Evolutionary conservation across 2,329 filamentous ascomycete species (phyloP).

Genomic region (Colletotrichum caudatum): DNA sequence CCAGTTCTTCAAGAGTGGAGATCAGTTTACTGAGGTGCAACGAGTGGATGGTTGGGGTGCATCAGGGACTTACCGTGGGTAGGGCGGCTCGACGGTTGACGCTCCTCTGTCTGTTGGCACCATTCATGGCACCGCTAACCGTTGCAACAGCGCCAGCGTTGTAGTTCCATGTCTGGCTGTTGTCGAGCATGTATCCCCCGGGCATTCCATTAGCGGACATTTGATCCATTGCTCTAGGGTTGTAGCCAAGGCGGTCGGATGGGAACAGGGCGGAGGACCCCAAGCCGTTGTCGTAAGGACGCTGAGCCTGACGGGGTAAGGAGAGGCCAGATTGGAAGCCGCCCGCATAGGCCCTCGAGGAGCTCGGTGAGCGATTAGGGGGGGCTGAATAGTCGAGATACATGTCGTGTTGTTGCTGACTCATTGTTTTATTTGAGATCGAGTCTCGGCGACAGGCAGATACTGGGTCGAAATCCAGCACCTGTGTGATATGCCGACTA

Average conservation of each 20-base stretch:
- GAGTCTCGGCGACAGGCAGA: slow-evolving; percentile 16
- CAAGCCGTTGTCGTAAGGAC: slow-evolving; percentile 81
- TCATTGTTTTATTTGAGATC: slow-evolving; percentile 53
- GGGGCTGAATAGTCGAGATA: slow-evolving; percentile 76
- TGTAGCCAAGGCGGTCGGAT: slow-evolving; percentile 73
- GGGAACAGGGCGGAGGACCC: slow-evolving; percentile 74
- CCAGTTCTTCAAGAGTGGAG: slow-evolving; percentile 59
- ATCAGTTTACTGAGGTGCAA: slow-evolving; percentile 11
- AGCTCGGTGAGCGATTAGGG: slow-evolving; percentile 66
- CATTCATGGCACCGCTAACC: slow-evolving; percentile 73
- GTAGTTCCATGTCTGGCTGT: slow-evolving; percentile 85
- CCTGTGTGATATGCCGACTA: slow-evolving; percentile 20
- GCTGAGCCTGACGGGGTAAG: slow-evolving; percentile 68
- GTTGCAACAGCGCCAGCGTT: slow-evolving; percentile 74
- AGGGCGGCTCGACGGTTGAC: slow-evolving; percentile 71
- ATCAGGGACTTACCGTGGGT: slow-evolving; percentile 73
- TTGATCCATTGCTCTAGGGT: slow-evolving; percentile 68
- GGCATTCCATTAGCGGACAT: slow-evolving; percentile 57
- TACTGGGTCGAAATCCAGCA: slow-evolving; percentile 35
- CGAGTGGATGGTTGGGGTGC: neutral
- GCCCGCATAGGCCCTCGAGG: slow-evolving; percentile 67
- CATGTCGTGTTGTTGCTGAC: slow-evolving; percentile 72
- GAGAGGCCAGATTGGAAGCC: slow-evolving; percentile 52
- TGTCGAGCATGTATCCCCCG: slow-evolving; percentile 68
- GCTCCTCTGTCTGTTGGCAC: slow-evolving; percentile 67